phyloP scores from a whole-genome alignment of 371 early-diverging fungal species.

The Phascolomyces articulosus region DNA sequence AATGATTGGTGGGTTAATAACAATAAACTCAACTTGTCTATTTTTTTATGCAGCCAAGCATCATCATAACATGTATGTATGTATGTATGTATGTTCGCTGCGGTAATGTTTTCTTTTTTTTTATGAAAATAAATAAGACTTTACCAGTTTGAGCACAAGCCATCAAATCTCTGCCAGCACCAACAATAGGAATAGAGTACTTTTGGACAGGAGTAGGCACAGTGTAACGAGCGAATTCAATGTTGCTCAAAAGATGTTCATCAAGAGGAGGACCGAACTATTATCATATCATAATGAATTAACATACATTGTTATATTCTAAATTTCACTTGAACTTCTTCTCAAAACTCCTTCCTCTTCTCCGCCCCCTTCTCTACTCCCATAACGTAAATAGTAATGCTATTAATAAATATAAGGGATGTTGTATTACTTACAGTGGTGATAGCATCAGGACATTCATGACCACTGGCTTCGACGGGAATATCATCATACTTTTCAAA shows the following conservation, averaged over 20 bases:
- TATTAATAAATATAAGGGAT: constrained; percentile 79
- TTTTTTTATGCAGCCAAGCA: too few relatives aligned
- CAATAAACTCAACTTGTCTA: too few relatives aligned
- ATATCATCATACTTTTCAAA: constrained; percentile 94
- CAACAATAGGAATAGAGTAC: constrained; percentile 90
- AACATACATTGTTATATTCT: too few relatives aligned
- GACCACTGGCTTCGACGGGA: constrained; percentile 93
- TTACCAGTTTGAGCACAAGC: constrained; percentile 91
- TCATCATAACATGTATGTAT: too few relatives aligned
- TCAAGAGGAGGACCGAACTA: constrained; percentile 83
- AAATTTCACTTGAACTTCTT: too few relatives aligned
- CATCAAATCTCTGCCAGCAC: constrained; percentile 77
- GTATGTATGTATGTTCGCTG: too few relatives aligned
- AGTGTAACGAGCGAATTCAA: constrained; percentile 88
- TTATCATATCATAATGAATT: constrained; percentile 39
- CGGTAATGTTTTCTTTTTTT: neutral
- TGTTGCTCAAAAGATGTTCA: constrained; percentile 87
- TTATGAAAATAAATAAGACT: too few relatives aligned
- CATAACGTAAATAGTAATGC: constrained; percentile 63
- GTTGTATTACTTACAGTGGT: constrained; percentile 74
- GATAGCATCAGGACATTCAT: constrained; percentile 80
- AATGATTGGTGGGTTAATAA: neutral
- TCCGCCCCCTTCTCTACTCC: constrained; percentile 78
- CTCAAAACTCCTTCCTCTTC: too few relatives aligned
- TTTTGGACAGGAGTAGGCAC: constrained; percentile 97